These are phyloP conservation scores for Circinella minor DNA, from an alignment of 371 early-diverging fungal genomes.

Conservation along the genomic window DNA sequence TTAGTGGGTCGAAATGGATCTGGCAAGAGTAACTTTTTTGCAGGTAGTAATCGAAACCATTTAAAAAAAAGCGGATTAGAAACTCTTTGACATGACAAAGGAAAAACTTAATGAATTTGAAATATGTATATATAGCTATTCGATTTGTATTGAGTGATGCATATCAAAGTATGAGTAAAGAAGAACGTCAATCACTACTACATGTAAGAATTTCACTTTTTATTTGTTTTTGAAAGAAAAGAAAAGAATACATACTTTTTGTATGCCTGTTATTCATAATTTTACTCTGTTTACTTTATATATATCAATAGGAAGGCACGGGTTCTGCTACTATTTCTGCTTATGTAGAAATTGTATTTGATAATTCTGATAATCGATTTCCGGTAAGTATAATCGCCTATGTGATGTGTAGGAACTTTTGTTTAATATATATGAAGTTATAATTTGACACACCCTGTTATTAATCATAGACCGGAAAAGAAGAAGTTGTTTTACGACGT, in stretches of 20 bases:
- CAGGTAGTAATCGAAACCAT: conserved; percentile 52
- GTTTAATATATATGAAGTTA: too few relatives aligned
- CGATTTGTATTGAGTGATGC: conserved; percentile 97
- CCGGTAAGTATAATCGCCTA: conserved; percentile 63
- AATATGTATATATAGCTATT: conserved; percentile 70
- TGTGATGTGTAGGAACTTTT: too few relatives aligned
- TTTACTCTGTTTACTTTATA: background rate
- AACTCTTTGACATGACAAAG: too few relatives aligned
- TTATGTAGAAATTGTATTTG: conserved; percentile 97
- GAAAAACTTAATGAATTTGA: background rate
- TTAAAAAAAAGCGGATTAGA: too few relatives aligned
- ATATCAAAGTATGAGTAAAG: conserved; percentile 88
- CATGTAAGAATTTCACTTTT: conserved; percentile 64
- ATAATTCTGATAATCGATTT: conserved; percentile 94
- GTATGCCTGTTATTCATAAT: background rate
- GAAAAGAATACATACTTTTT: background rate
- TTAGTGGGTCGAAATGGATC: conserved; percentile 99
- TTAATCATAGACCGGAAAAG: conserved; percentile 79
- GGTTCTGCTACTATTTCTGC: conserved; percentile 95
- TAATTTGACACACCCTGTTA: too few relatives aligned
- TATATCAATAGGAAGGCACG: conserved; percentile 81
- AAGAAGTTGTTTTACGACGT: conserved; percentile 88
- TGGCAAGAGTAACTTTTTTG: conserved; percentile 99
- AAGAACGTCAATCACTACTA: conserved; percentile 92
- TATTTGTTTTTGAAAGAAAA: too few relatives aligned